Percentiles rank a stretch among this genome's conserved stretches.
Evolutionary conservation across 345 rosid species (phyloP).

Genomic region (Excoecaria agallocha): DNA sequence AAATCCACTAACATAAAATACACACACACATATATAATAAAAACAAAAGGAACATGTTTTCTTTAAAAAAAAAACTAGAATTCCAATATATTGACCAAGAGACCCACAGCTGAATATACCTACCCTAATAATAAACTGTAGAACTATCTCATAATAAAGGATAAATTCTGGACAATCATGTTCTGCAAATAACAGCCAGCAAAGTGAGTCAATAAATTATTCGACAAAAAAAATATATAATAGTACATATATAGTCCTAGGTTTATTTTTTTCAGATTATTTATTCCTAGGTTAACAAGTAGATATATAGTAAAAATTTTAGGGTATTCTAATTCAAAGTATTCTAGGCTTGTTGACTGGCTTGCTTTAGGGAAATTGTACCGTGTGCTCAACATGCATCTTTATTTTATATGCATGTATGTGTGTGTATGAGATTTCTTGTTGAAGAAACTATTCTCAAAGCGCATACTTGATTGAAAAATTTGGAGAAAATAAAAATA

Average conservation of each 20-base stretch:
- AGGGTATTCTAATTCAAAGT: background rate
- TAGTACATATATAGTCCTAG: too few relatives aligned
- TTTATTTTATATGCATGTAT: background rate
- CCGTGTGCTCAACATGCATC: slow-evolving; percentile 3
- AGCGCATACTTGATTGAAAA: background rate
- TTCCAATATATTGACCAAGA: background rate
- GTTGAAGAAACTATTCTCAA: background rate
- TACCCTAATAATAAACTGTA: background rate
- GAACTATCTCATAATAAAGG: background rate
- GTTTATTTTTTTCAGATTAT: too few relatives aligned
- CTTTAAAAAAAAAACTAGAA: too few relatives aligned
- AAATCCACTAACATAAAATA: too few relatives aligned
- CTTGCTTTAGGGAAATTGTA: background rate
- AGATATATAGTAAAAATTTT: background rate
- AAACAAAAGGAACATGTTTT: too few relatives aligned
- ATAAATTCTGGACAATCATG: background rate
- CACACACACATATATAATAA: too few relatives aligned
- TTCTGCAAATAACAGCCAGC: background rate
- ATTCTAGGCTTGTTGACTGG: background rate
- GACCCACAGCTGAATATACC: background rate
- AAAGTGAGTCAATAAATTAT: background rate
- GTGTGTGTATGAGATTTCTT: background rate
- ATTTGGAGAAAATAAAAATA: background rate
- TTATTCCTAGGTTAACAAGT: background rate
- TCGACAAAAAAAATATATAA: too few relatives aligned